A percentile compares a stretch with the other conserved stretches of the same genome.
Conservation (phyloP, 2,329 filamentous ascomycete genomes). For the Tolypocladium endophyticum region DNA sequence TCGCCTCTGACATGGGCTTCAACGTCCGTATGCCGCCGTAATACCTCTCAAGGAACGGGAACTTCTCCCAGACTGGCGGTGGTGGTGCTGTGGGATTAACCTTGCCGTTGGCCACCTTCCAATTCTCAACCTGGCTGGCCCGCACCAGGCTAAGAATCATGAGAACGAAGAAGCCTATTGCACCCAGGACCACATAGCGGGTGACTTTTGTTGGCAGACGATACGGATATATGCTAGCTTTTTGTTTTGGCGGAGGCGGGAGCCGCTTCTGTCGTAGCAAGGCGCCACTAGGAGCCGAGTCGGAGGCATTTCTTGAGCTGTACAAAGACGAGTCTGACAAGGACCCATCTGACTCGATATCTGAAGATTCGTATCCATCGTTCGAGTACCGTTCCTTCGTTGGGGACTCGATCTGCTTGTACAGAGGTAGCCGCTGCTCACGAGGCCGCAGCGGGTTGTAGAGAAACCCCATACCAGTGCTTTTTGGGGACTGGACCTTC, state of each 20-base stretch:
- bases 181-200: slow-evolving; percentile 64
- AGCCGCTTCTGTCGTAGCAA: slow-evolving; percentile 31
- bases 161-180: slow-evolving; percentile 59
- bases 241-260: slow-evolving; percentile 7
- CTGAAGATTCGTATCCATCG: slow-evolving; percentile 36
- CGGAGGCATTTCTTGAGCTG: slow-evolving; percentile 45
- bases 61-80: slow-evolving; percentile 71
- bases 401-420: slow-evolving; percentile 31
- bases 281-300: slow-evolving; percentile 28
- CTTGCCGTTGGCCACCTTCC: slow-evolving; percentile 43
- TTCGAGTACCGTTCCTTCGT: slow-evolving; percentile 42
- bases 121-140: slow-evolving; percentile 62
- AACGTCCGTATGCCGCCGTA: slow-evolving; percentile 77
- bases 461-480: slow-evolving; percentile 36
- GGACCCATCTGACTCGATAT: slow-evolving; percentile 31
- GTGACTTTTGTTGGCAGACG: slow-evolving; percentile 63
- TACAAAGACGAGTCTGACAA: slow-evolving; percentile 33
- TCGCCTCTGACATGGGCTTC: slow-evolving; percentile 53
- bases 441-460: slow-evolving; percentile 37
- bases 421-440: slow-evolving; percentile 38
- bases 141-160: slow-evolving; percentile 69
- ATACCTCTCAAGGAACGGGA: slow-evolving; percentile 77
- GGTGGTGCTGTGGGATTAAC: slow-evolving; percentile 37
- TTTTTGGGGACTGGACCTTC: background rate
- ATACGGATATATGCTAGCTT: slow-evolving; percentile 32